A percentile compares a stretch with the other conserved stretches of the same genome.
These are phyloP conservation scores for Aphanocladium album DNA, from an alignment of 2,329 filamentous ascomycete species.

Conservation along the genomic window DNA sequence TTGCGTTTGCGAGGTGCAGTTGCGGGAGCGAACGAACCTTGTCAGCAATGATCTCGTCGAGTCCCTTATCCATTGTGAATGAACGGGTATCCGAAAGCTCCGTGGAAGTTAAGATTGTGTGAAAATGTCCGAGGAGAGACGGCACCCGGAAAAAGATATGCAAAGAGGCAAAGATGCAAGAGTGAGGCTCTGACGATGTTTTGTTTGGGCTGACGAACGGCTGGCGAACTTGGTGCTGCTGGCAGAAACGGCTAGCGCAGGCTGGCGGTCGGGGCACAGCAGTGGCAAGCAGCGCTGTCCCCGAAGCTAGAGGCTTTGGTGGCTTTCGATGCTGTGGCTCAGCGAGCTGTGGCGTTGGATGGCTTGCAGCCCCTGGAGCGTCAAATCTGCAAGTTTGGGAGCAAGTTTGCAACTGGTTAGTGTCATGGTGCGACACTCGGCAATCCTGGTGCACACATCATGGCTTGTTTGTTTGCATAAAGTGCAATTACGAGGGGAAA, in stretches of 20 bases:
- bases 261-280: no score
- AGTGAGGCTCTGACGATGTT: constrained; percentile 10
- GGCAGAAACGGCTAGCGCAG: neutral
- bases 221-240: neutral
- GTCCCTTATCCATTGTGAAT: constrained; percentile 47
- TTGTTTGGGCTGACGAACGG: constrained; percentile 8
- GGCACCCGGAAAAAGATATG: neutral
- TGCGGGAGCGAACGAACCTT: constrained; percentile 28
- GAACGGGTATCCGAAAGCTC: neutral
- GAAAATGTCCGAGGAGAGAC: neutral
- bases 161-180: neutral
- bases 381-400: no score
- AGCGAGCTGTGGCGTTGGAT: no score
- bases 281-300: no score
- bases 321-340: no score
- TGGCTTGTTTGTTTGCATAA: no score
- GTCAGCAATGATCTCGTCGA: constrained; percentile 54
- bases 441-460: no score
- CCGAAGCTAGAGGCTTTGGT: no score
- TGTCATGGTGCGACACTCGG: no score
- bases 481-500: no score
- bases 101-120: neutral
- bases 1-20: constrained; percentile 11
- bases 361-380: no score
- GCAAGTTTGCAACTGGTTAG: no score